These are phyloP conservation scores for Boletus tylopilopsis DNA, from an alignment of 768 basidiomycete species.

Conservation along the genomic window DNA sequence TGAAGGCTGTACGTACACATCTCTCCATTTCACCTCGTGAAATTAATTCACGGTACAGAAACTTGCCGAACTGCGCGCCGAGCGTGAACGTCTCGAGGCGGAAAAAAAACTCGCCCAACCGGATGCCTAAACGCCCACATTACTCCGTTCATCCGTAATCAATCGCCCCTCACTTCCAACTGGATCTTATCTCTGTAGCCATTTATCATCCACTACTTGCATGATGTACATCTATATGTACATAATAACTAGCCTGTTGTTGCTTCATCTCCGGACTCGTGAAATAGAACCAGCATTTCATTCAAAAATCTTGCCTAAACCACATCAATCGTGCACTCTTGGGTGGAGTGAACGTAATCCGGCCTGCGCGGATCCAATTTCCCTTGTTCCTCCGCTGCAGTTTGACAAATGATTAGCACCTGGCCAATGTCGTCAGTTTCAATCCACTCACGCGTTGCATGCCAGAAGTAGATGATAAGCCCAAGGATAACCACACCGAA, in stretches of 20 bases:
- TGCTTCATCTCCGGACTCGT: not conserved
- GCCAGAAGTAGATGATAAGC: slow-evolving; percentile 84
- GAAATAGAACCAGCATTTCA: not conserved
- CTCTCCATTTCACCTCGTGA: not conserved
- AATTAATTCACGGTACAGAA: slow-evolving; percentile 27
- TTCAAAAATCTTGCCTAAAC: slow-evolving; percentile 3
- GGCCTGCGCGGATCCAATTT: slow-evolving; percentile 56
- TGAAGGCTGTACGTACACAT: slow-evolving; percentile 51
- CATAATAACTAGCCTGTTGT: not conserved
- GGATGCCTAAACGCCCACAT: slow-evolving; percentile 26
- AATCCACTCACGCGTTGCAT: slow-evolving; percentile 63
- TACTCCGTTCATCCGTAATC: slow-evolving; percentile 15
- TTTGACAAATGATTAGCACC: slow-evolving; percentile 7
- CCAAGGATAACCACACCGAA: slow-evolving; percentile 69
- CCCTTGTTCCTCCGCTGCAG: slow-evolving; percentile 71
- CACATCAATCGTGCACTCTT: slow-evolving; percentile 10
- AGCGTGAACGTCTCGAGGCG: slow-evolving; percentile 40
- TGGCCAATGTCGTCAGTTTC: not conserved
- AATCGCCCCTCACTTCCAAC: slow-evolving; percentile 22
- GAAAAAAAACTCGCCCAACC: slow-evolving; percentile 36
- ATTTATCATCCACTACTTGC: not conserved
- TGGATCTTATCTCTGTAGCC: slow-evolving; percentile 29
- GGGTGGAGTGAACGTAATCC: slow-evolving; percentile 43
- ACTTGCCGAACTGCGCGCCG: slow-evolving; percentile 23
- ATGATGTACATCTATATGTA: not conserved